Conservation (phyloP, 2,329 filamentous ascomycete species). For the Pseudopithomyces chartarum region DNA sequence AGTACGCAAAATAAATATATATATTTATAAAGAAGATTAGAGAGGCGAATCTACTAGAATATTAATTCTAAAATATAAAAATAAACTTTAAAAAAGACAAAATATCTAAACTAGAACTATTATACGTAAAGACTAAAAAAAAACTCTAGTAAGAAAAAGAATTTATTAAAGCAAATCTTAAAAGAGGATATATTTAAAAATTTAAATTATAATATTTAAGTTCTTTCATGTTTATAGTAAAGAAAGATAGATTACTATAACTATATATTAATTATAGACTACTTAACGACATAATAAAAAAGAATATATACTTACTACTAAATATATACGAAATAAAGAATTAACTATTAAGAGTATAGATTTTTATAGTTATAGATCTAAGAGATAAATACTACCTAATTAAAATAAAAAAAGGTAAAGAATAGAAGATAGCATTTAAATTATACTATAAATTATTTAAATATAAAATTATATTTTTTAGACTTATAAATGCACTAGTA, state of each 20-base stretch:
- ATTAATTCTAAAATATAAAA: background rate
- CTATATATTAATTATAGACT: background rate
- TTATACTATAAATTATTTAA: background rate
- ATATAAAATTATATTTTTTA: background rate
- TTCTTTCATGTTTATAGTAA: background rate
- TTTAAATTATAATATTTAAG: background rate
- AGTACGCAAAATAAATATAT: background rate
- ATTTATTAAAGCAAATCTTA: background rate
- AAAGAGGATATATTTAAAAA: background rate
- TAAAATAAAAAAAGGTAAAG: background rate
- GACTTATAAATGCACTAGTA: background rate
- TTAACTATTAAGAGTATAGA: background rate
- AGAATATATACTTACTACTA: background rate
- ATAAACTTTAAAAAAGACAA: background rate
- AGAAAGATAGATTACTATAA: background rate
- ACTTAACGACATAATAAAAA: background rate
- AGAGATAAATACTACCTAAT: background rate
- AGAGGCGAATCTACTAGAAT: background rate
- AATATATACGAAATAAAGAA: background rate
- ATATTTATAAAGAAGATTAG: background rate
- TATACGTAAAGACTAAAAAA: background rate
- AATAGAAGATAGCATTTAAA: background rate
- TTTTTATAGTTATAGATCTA: background rate
- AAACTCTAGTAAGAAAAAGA: background rate
- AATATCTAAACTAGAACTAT: background rate